Percentiles rank a stretch among this genome's conserved stretches.
Conservation (phyloP, 495 filamentous ascomycete species). For the Neurospora pannonica region DNA sequence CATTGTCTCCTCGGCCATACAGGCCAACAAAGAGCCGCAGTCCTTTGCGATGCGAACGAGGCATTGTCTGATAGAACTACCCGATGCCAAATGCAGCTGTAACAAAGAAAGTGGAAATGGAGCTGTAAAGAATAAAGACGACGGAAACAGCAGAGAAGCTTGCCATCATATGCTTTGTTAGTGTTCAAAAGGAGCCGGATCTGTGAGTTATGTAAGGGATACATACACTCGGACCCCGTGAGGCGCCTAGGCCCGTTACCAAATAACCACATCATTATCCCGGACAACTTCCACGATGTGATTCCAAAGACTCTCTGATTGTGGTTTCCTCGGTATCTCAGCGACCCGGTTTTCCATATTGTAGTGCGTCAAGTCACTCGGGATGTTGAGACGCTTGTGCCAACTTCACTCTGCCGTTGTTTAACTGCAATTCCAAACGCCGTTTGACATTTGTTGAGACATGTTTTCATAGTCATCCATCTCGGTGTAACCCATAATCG, state of each 20-base stretch:
- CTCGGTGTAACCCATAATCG: neutral
- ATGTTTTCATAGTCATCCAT: neutral
- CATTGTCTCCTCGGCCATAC: neutral
- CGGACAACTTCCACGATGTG: neutral
- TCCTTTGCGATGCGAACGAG: slow-evolving; percentile 1
- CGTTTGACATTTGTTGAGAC: neutral
- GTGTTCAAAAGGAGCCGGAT: neutral
- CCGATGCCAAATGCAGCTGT: neutral
- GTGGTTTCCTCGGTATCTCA: neutral
- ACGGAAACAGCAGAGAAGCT: slow-evolving; percentile 8
- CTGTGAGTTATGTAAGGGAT: neutral
- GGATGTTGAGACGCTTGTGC: neutral
- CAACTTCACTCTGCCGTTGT: neutral
- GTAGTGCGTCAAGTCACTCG: neutral
- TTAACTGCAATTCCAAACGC: neutral
- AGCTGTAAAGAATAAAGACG: slow-evolving; percentile 35
- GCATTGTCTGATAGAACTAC: neutral
- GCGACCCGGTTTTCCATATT: neutral
- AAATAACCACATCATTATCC: neutral
- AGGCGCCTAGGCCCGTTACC: neutral
- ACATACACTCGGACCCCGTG: neutral
- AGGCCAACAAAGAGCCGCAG: slow-evolving; percentile 13
- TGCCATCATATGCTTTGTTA: slow-evolving; percentile 1
- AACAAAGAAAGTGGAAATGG: slow-evolving; percentile 9
- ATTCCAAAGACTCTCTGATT: neutral